Base-by-base conservation (phyloP, 352 stramenopile genomes). In the Globisporangium paddicum region DNA sequence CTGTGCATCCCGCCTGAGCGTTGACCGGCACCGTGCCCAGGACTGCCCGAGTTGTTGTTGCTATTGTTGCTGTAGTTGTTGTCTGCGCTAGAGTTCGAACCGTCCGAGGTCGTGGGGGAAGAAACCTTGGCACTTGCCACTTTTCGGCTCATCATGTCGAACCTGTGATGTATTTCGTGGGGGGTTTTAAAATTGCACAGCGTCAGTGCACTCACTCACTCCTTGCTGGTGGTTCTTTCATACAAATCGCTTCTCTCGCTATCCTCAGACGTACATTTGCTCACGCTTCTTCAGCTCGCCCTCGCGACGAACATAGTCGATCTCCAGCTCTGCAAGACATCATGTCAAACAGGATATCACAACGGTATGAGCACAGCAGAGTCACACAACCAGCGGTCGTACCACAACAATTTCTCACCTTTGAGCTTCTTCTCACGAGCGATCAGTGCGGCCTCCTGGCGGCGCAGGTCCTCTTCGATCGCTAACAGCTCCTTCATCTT, bases 401-500 rank as follows among this genome's bases (percentile, higher is more conserved):
- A 32, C 1, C 18, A 14, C 42, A 58, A 34, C 14, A 13, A 32
- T 32, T 3, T 46, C 47, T 48, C 61, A 89, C 82, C 83, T 75
- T 90, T 91, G 44, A 94, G 69, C 60, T 92, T 91, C 60, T 89
- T 92, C 57, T 95, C 86, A 44, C 86, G 81, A 13, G 85, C 86
- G 49, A 89, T 81, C n/a, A 95, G 68, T 50, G 82, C 77, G 9
- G 86, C 80, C 68, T 95, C 86, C 62, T 95, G 83, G 42, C 83
- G 83, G n/a, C 82, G 82, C 26, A 95, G 66, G 41, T 95, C 82
- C 48, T 95, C 86, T 60, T 95, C 83, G 52, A 95, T 92, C 18
- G 68, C 81, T 54, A 95, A 62, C 30, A 95, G 56, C 62, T 95
- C 86, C 66, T 95, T 93, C 83, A 95, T 93, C 58, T 93, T 95